Evolutionary conservation across 1,284 basidiomycete species (phyloP).

Genomic region (Mycosarcoma mackinlayi): DNA sequence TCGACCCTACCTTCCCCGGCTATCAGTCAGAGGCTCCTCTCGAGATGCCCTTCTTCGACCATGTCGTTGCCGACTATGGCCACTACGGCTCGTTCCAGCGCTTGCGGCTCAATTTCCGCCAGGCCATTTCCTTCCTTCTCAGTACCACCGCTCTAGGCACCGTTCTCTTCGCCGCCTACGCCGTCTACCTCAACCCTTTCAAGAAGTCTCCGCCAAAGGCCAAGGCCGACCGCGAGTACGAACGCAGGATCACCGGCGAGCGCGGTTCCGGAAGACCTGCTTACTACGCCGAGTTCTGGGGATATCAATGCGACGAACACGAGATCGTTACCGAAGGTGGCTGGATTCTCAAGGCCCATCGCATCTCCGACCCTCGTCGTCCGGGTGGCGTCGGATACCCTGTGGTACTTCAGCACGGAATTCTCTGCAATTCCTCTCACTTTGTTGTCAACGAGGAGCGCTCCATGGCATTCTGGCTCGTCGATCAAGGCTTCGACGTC

Average conservation of each 20-base stretch:
- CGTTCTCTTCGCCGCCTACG: slow-evolving; percentile 55
- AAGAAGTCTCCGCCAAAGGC: slow-evolving; percentile 57
- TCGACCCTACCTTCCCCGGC: slow-evolving; percentile 55
- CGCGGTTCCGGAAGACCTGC: slow-evolving; percentile 59
- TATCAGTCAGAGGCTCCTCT: slow-evolving; percentile 52
- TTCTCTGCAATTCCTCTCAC: slow-evolving; percentile 66
- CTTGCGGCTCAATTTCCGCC: slow-evolving; percentile 56
- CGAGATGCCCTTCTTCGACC: slow-evolving; percentile 66
- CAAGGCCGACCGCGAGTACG: slow-evolving; percentile 64
- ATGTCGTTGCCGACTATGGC: slow-evolving; percentile 63
- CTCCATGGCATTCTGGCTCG: slow-evolving; percentile 67
- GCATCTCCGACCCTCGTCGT: slow-evolving; percentile 66
- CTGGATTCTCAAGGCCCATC: slow-evolving; percentile 67
- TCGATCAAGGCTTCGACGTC: slow-evolving; percentile 67
- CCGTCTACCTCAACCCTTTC: slow-evolving; percentile 64
- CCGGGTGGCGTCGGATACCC: slow-evolving; percentile 59
- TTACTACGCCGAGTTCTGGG: slow-evolving; percentile 68
- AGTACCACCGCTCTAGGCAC: slow-evolving; percentile 45
- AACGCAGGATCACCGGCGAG: slow-evolving; percentile 66
- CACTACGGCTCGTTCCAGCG: slow-evolving; percentile 53
- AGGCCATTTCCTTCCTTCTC: slow-evolving; percentile 54
- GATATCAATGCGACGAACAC: slow-evolving; percentile 68
- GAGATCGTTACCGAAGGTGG: slow-evolving; percentile 65
- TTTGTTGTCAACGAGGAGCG: slow-evolving; percentile 65
- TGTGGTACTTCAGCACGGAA: slow-evolving; percentile 67